Conservation (phyloP, 2,329 filamentous ascomycete genomes). For the Pseudogymnoascus sp. region DNA sequence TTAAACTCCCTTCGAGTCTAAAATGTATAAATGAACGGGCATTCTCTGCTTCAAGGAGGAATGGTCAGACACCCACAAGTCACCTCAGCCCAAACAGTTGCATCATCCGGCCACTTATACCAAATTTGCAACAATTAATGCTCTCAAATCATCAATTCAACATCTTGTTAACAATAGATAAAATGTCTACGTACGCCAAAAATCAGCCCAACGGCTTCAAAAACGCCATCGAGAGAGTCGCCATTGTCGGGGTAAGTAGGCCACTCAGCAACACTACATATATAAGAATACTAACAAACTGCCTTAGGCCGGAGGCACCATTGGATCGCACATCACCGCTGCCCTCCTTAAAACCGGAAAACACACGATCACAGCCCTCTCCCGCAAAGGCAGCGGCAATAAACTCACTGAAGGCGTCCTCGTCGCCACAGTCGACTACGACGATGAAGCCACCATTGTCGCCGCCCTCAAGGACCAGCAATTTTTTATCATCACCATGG, state of each 20-base stretch:
- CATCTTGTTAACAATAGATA: neutral
- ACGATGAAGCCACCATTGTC: constrained; percentile 37
- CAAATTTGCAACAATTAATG: neutral
- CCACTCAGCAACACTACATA: neutral
- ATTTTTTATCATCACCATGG: constrained; percentile 49
- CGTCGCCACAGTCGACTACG: constrained; percentile 38
- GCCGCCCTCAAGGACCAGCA: constrained; percentile 47
- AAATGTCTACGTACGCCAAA: constrained; percentile 14
- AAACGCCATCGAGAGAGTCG: constrained; percentile 38
- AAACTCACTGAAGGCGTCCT: constrained; percentile 34
- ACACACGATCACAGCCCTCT: constrained; percentile 44
- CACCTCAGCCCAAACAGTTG: neutral
- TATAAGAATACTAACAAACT: constrained; percentile 7
- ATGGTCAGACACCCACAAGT: neutral
- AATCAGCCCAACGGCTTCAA: constrained; percentile 16
- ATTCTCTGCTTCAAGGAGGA: neutral
- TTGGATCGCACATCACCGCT: constrained; percentile 34
- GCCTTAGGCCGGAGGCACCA: constrained; percentile 35
- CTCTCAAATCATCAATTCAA: neutral
- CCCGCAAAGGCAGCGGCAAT: constrained; percentile 36
- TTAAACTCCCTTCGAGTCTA: neutral
- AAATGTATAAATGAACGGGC: neutral
- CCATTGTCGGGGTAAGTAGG: constrained; percentile 41
- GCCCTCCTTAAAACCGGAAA: constrained; percentile 30
- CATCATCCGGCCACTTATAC: neutral